phyloP scores from a whole-genome alignment of 441 rosid species.

The Gossypium aridum region DNA sequence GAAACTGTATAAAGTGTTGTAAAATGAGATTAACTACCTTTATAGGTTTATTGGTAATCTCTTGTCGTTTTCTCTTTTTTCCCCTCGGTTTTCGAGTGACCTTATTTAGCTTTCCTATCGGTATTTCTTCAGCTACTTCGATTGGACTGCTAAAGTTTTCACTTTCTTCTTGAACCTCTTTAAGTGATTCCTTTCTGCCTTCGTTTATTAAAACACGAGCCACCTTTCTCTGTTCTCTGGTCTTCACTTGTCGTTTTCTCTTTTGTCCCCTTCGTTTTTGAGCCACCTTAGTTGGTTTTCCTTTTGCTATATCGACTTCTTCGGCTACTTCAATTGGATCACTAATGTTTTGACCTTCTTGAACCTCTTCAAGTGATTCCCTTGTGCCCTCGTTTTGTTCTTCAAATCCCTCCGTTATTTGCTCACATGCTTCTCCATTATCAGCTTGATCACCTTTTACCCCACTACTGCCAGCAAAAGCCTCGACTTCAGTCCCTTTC shows the following conservation, averaged over 20 bases:
- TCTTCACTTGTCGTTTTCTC: background rate
- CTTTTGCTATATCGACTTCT: background rate
- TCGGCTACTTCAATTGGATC: background rate
- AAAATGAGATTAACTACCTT: conserved; percentile 10
- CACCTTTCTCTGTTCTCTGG: background rate
- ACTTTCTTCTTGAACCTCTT: background rate
- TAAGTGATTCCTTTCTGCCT: background rate
- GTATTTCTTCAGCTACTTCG: background rate
- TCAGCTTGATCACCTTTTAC: background rate
- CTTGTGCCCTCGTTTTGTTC: background rate
- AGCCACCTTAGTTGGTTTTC: background rate
- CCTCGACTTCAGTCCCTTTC: background rate
- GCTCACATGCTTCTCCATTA: background rate
- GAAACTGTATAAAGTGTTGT: background rate
- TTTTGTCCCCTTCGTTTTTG: background rate
- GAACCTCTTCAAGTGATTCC: background rate
- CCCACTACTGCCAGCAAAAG: background rate
- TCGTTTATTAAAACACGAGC: background rate
- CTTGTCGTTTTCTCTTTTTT: background rate
- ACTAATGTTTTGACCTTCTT: background rate
- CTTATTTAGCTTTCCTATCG: background rate
- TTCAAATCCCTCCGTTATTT: background rate
- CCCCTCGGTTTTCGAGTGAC: background rate
- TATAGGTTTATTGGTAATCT: background rate
- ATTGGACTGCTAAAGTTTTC: background rate